These are phyloP conservation scores for Bipolaris gigantea DNA, from an alignment of 2,329 filamentous ascomycete genomes.

Conservation along the genomic window DNA sequence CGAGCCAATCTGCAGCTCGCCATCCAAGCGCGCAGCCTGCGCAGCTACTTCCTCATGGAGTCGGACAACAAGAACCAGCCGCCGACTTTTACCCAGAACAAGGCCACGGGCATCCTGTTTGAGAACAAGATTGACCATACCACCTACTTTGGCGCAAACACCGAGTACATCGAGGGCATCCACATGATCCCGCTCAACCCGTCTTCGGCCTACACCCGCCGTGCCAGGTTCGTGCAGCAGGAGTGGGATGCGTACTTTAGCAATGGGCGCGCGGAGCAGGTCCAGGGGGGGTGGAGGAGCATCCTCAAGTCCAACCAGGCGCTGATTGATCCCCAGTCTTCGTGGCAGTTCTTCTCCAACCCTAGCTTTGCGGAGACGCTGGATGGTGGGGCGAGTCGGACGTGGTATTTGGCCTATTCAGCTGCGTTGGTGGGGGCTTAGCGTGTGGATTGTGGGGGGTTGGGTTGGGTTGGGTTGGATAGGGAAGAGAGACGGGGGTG, in stretches of 20 bases:
- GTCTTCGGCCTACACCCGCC: slow-evolving; percentile 70
- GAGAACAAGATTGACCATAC: slow-evolving; percentile 97
- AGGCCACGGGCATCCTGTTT: slow-evolving; percentile 73
- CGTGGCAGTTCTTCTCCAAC: slow-evolving; percentile 75
- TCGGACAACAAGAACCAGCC: slow-evolving; percentile 74
- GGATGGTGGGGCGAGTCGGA: slow-evolving; percentile 72
- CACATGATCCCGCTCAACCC: slow-evolving; percentile 83
- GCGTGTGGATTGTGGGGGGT: too few relatives aligned
- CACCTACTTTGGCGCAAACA: slow-evolving; percentile 72
- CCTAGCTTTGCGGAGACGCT: slow-evolving; percentile 69
- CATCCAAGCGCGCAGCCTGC: slow-evolving; percentile 71
- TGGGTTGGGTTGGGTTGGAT: not conserved
- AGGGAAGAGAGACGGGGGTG: not conserved
- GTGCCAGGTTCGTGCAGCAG: slow-evolving; percentile 70
- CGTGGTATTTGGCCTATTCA: slow-evolving; percentile 45
- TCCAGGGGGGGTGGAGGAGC: slow-evolving; percentile 80
- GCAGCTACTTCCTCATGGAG: slow-evolving; percentile 82
- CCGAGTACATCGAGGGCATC: slow-evolving; percentile 74
- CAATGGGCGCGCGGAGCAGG: slow-evolving; percentile 64
- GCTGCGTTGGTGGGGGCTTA: slow-evolving; percentile 31
- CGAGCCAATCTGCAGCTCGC: slow-evolving; percentile 81
- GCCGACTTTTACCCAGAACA: slow-evolving; percentile 77
- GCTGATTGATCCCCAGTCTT: slow-evolving; percentile 68
- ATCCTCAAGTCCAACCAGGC: slow-evolving; percentile 84
- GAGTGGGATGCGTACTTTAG: slow-evolving; percentile 72